A percentile compares a stretch with the other conserved stretches of the same genome.
phyloP scores from a whole-genome alignment of 768 basidiomycete genomes.

The Clitopilus passeckerianus region DNA sequence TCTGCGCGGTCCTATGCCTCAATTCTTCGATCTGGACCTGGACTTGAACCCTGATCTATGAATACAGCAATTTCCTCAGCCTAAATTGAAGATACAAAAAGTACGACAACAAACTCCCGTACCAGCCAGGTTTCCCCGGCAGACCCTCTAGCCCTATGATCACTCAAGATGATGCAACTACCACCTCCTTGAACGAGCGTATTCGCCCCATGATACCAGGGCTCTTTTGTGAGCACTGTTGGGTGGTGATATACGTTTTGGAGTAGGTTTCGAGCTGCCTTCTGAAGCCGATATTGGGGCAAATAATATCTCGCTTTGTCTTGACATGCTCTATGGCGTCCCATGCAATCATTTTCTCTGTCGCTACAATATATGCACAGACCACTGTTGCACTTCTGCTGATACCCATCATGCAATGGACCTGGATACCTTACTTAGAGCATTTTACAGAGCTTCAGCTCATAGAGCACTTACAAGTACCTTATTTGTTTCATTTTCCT shows the following conservation, averaged over 20 bases:
- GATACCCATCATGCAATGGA: constrained; percentile 75
- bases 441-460: neutral
- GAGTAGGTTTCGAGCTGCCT: constrained; percentile 45
- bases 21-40: constrained; percentile 74
- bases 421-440: constrained; percentile 30
- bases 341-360: constrained; percentile 42
- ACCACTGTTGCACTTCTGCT: constrained; percentile 74
- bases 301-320: constrained; percentile 52
- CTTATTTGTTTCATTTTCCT: constrained; percentile 28
- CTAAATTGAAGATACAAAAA: no score
- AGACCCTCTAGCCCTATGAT: no score
- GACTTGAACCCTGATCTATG: constrained; percentile 82
- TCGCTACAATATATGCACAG: constrained; percentile 63
- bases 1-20: constrained; percentile 51
- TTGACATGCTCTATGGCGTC: constrained; percentile 55
- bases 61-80: neutral
- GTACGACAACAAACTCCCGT: no score
- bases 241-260: neutral
- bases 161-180: neutral
- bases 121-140: no score
- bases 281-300: constrained; percentile 66
- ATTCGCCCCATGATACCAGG: constrained; percentile 2
- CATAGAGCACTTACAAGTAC: constrained; percentile 25
- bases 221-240: neutral
- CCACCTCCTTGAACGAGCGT: neutral